Evolutionary conservation across 352 stramenopile genomes (phyloP).

Genomic region (Lagenidium sp.): DNA sequence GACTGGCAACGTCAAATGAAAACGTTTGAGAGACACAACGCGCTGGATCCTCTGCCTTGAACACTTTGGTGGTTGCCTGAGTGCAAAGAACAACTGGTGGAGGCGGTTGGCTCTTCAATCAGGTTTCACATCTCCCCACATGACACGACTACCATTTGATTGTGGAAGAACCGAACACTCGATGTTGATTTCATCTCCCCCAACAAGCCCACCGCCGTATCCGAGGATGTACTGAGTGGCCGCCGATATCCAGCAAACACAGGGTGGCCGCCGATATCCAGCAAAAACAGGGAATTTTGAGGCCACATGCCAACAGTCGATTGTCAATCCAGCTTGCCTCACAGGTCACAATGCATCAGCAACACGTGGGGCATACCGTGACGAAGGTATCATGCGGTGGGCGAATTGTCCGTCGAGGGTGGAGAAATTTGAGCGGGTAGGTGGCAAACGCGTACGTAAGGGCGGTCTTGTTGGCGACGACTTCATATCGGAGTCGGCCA

Average conservation of each 20-base stretch:
- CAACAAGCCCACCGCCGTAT: constrained; percentile 75
- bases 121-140: neutral
- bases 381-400: constrained; percentile 63
- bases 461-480: constrained; percentile 48
- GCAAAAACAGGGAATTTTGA: too few species aligned
- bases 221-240: constrained; percentile 63
- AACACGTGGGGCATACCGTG: constrained; percentile 27
- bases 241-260: neutral
- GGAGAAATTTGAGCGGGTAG: constrained; percentile 85
- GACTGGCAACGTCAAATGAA: constrained; percentile 27
- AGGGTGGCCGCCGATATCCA: too few species aligned
- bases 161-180: constrained; percentile 44
- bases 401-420: constrained; percentile 50
- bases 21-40: constrained; percentile 50
- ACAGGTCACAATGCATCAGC: too few species aligned
- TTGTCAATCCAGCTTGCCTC: too few species aligned
- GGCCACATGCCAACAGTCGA: too few species aligned
- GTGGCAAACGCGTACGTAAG: constrained; percentile 72
- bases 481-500: constrained; percentile 64
- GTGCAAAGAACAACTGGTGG: constrained; percentile 56
- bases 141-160: too few species aligned
- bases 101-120: too few species aligned
- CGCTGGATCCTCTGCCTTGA: constrained; percentile 43
- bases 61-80: constrained; percentile 85
- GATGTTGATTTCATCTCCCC: constrained; percentile 59